A percentile compares a stretch with the other conserved stretches of the same genome.
Conservation (phyloP, 2,329 filamentous ascomycete species). For the Helicocarpus griseus region DNA sequence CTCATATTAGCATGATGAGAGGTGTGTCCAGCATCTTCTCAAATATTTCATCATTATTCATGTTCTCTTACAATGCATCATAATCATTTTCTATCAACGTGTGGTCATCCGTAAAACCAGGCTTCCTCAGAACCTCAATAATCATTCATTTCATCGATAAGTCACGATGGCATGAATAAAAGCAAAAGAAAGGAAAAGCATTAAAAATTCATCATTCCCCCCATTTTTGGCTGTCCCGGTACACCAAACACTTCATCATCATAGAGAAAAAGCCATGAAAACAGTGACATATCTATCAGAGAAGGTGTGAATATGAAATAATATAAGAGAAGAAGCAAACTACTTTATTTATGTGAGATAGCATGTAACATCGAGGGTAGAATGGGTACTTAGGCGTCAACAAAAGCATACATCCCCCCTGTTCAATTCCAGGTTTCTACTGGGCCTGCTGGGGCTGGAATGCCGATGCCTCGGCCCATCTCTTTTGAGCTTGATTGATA, state of each 20-base stretch:
- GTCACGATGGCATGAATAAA: background rate
- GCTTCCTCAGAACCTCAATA: no score
- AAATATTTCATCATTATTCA: no score
- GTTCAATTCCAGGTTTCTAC: background rate
- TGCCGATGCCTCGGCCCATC: conserved; percentile 32
- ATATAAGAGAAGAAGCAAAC: background rate
- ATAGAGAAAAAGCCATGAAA: background rate
- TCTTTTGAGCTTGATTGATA: conserved; percentile 28
- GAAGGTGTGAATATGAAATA: no score
- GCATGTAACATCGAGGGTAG: background rate
- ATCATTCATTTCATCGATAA: background rate
- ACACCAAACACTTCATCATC: background rate
- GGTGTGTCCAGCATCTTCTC: no score
- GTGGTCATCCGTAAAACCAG: no score
- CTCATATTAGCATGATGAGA: no score
- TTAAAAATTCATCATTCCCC: background rate
- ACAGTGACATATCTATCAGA: no score
- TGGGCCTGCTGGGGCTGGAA: conserved; percentile 16
- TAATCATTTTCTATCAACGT: no score
- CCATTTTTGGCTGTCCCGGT: background rate
- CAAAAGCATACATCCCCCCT: background rate
- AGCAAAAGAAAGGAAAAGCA: background rate
- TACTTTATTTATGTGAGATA: background rate
- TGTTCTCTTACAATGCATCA: no score
- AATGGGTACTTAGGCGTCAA: background rate